Evolutionary conservation across 805 yeast genomes (phyloP).

Genomic region (Saccharomycopsis sp.): DNA sequence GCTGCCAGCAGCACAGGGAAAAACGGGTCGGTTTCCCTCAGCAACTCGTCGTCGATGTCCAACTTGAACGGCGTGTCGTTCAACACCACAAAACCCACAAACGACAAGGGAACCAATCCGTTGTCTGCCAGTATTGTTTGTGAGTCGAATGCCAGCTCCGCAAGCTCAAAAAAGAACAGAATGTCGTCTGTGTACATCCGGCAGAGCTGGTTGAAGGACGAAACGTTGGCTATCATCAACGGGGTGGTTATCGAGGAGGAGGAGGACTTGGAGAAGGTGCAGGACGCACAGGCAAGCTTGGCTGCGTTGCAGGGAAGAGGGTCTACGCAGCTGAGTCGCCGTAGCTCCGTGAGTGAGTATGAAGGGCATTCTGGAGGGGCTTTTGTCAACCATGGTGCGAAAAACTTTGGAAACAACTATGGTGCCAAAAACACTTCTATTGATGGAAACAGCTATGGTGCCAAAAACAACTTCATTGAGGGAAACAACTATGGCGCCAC

Average conservation of each 20-base stretch:
- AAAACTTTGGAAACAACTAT: too few relatives aligned
- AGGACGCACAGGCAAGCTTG: not conserved
- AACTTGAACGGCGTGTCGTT: conserved; percentile 8
- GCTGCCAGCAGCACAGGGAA: not conserved
- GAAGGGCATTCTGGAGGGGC: too few relatives aligned
- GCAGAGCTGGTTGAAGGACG: conserved; percentile 21
- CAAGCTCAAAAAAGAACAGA: conserved; percentile 5
- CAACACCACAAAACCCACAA: conserved; percentile 10
- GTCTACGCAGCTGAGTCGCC: too few relatives aligned
- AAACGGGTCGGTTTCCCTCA: conserved; percentile 22
- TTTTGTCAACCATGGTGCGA: too few relatives aligned
- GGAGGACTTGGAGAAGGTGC: not conserved
- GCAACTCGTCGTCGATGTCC: not conserved
- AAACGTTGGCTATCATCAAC: conserved; percentile 16
- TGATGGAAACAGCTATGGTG: too few relatives aligned
- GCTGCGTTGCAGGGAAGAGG: not conserved
- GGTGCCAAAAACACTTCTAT: too few relatives aligned
- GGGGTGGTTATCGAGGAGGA: conserved; percentile 1
- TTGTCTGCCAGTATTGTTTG: not conserved
- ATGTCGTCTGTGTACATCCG: conserved; percentile 18
- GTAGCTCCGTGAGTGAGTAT: too few relatives aligned
- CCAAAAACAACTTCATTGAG: too few relatives aligned
- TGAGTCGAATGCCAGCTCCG: not conserved
- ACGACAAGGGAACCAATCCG: not conserved
- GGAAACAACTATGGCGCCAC: too few relatives aligned